phyloP scores from a whole-genome alignment of 805 yeast genomes.

The Kuraishia floccosa region DNA sequence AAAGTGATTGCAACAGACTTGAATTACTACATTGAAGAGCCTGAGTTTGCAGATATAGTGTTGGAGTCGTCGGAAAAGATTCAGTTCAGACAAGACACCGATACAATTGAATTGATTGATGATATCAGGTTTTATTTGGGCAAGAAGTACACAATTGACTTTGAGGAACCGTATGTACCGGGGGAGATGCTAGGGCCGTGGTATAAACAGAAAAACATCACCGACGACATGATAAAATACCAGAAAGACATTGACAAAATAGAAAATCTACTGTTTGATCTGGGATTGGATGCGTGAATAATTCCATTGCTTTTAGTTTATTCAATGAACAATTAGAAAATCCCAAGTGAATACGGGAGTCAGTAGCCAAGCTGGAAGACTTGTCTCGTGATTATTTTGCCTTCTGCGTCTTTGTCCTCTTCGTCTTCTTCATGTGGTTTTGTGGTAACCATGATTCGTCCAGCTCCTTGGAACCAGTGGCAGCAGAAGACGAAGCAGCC shows the following conservation, averaged over 20 bases:
- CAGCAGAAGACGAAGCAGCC: slow-evolving; percentile 12
- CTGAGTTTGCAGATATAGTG: slow-evolving; percentile 25
- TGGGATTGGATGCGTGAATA: slow-evolving; percentile 29
- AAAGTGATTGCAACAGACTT: slow-evolving; percentile 42
- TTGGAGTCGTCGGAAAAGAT: slow-evolving; percentile 40
- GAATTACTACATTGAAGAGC: slow-evolving; percentile 19
- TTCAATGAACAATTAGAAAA: too few relatives aligned
- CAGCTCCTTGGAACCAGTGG: slow-evolving; percentile 13
- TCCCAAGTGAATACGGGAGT: too few relatives aligned
- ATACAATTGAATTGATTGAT: slow-evolving; percentile 70
- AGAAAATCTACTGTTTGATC: slow-evolving; percentile 24
- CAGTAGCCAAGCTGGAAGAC: too few relatives aligned
- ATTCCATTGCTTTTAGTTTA: too few relatives aligned
- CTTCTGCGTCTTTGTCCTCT: slow-evolving; percentile 21
- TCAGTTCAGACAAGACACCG: slow-evolving; percentile 53
- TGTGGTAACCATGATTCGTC: slow-evolving; percentile 53
- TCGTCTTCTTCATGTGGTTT: slow-evolving; percentile 26
- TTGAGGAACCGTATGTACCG: slow-evolving; percentile 7
- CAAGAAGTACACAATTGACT: slow-evolving; percentile 21
- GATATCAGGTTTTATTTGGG: slow-evolving; percentile 59
- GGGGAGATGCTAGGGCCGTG: neutral
- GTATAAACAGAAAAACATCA: slow-evolving; percentile 6
- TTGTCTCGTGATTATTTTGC: slow-evolving; percentile 9
- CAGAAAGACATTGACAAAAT: slow-evolving; percentile 25
- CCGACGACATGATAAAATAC: slow-evolving; percentile 18